A percentile compares a stretch with the other conserved stretches of the same genome.
Conservation (phyloP, 2,329 filamentous ascomycete genomes). For the Stachybotrys chartarum region DNA sequence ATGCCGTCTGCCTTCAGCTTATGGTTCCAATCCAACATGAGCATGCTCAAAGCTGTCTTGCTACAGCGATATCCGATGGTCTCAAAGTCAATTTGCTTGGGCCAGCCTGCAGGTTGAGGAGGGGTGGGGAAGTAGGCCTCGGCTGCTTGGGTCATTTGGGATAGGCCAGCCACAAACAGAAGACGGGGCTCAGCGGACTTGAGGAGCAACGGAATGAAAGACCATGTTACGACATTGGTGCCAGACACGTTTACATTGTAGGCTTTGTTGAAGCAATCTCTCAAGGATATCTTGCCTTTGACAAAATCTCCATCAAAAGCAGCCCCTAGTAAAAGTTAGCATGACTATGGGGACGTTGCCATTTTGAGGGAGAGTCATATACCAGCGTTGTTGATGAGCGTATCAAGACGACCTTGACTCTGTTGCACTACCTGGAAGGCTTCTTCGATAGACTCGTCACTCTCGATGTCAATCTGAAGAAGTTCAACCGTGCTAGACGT, state of each 20-base stretch:
- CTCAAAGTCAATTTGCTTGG: slow-evolving; percentile 39
- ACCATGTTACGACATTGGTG: slow-evolving; percentile 31
- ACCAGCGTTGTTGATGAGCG: slow-evolving; percentile 52
- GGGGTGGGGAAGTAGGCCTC: slow-evolving; percentile 15
- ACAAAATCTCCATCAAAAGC: slow-evolving; percentile 30
- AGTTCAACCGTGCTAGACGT: slow-evolving; percentile 34
- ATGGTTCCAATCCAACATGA: slow-evolving; percentile 34
- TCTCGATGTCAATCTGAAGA: slow-evolving; percentile 45
- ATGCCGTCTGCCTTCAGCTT: slow-evolving; percentile 40
- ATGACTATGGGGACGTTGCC: neutral
- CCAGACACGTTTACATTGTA: slow-evolving; percentile 45
- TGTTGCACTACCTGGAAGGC: slow-evolving; percentile 34
- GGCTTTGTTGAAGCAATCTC: slow-evolving; percentile 35
- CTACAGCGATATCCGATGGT: slow-evolving; percentile 13
- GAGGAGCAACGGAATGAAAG: slow-evolving; percentile 37
- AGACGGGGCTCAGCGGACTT: slow-evolving; percentile 32
- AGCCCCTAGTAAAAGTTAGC: slow-evolving; percentile 21
- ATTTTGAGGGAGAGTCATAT: slow-evolving; percentile 3
- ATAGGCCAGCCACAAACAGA: slow-evolving; percentile 39
- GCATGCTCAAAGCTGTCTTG: slow-evolving; percentile 21
- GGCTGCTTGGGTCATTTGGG: slow-evolving; percentile 26
- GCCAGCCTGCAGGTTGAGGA: slow-evolving; percentile 33
- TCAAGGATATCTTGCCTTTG: slow-evolving; percentile 17
- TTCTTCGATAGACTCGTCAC: slow-evolving; percentile 42
- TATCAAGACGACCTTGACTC: slow-evolving; percentile 38